Base-by-base conservation (phyloP, 2,329 filamentous ascomycete species). In the Seiridium cupressi region DNA sequence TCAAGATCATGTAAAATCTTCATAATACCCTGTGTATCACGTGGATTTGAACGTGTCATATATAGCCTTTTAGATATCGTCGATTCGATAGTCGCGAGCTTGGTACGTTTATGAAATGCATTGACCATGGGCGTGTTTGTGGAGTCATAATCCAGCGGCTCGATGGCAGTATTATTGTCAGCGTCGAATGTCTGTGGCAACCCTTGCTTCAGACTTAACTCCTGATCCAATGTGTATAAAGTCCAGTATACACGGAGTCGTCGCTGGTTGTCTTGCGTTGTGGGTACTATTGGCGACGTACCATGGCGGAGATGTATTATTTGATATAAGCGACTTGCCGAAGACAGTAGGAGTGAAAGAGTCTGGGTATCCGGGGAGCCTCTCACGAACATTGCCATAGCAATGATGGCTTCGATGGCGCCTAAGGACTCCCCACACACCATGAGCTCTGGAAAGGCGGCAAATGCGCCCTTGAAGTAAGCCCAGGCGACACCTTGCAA, bases 381-480 rank as follows among this genome's bases (percentile, higher is more conserved):
- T 18, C 32, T 18, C 18, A 44, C 11, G 36, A 44, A 55, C 38
- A 55, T 55, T 9, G 53, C 36, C 53, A 55, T 55, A 11, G 38
- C 18, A 5, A 26, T 11, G 5, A 55, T 44, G 3, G 53, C 53
- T 35, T 55, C 53, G 7, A 55, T 32, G 13, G 53, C 38, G 9
- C 7, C 38, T 10, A 55, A 18, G 3, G 26, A 35, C 13, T 26
- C 35, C 5, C 36, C 36, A 9, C 38, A 18, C 4, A 31, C 53
- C 53, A 55, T 44, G 38, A 55, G 53, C 36, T 55, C 31, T n/a
- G 53, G 53, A 8, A 55, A 10, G 8, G 44, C 7, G 9, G 13
- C 53, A 55, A 55, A 55, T 3, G 53, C 53, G 3, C n/a, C 44
- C 38, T 55, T 55, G 38, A 55, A 55, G 10, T 55, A 55, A 8